Evolutionary conservation across 805 yeast genomes (phyloP).

Genomic region (Cyberlindnera bimundalis): DNA sequence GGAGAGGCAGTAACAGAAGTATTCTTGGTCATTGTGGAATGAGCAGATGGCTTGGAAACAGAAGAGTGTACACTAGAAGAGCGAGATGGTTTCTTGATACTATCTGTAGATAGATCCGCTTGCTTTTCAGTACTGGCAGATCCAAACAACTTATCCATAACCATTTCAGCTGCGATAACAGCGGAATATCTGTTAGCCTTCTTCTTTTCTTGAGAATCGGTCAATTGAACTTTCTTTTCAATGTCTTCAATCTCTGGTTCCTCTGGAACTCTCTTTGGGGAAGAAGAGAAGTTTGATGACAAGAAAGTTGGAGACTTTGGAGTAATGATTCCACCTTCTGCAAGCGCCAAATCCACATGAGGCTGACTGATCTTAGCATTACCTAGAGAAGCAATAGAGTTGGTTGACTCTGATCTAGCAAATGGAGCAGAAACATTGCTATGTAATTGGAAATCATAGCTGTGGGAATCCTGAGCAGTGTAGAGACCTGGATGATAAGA

Average conservation of each 20-base stretch:
- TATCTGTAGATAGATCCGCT: constrained; percentile 7
- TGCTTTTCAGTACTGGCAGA: constrained; percentile 7
- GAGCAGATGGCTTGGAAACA: constrained; percentile 16
- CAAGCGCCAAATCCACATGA: constrained; percentile 32
- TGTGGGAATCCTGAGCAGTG: constrained; percentile 16
- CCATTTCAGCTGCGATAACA: constrained; percentile 27
- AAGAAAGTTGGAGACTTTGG: constrained; percentile 28
- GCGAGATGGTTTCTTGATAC: constrained; percentile 10
- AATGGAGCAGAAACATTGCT: constrained; percentile 19
- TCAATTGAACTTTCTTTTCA: constrained; percentile 2
- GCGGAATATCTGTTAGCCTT: constrained; percentile 29
- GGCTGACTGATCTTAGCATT: constrained; percentile 33
- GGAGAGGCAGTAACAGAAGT: constrained; percentile 10
- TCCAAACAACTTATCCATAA: constrained; percentile 29
- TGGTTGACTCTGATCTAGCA: constrained; percentile 38
- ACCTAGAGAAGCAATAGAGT: constrained; percentile 36
- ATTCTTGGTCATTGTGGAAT: constrained; percentile 18
- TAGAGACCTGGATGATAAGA: constrained; percentile 71
- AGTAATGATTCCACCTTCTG: constrained; percentile 36
- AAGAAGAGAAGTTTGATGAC: constrained; percentile 8
- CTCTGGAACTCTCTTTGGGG: constrained; percentile 9
- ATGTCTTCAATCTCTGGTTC: constrained; percentile 2
- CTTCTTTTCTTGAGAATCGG: constrained; percentile 17
- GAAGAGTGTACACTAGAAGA: constrained; percentile 16
- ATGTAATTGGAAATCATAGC: constrained; percentile 15